Evolutionary conservation across 1,284 basidiomycete genomes (phyloP).

Genomic region (Rhodotorula sp.): DNA sequence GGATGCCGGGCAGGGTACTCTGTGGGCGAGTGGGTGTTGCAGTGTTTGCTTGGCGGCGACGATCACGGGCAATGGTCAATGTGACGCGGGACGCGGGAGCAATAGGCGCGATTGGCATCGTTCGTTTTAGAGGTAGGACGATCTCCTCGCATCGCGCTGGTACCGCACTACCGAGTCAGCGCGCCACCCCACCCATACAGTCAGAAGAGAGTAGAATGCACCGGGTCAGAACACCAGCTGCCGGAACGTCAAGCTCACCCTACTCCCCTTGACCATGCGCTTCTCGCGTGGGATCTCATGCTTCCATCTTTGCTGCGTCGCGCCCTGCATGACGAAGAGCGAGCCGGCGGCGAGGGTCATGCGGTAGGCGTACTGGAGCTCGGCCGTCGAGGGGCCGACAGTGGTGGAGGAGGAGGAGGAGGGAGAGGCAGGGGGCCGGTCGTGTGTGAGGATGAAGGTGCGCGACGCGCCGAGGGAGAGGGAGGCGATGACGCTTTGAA

Average conservation of each 20-base stretch:
- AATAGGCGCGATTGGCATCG: no score
- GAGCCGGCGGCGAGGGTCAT: constrained; percentile 55
- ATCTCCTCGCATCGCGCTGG: no score
- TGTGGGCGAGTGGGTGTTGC: no score
- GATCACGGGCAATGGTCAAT: no score
- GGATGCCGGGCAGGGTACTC: no score
- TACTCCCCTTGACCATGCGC: constrained; percentile 49
- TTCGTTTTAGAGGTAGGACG: no score
- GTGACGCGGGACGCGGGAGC: no score
- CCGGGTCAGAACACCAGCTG: constrained; percentile 49
- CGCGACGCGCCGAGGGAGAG: constrained; percentile 57
- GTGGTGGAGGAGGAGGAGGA: neutral
- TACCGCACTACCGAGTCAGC: no score
- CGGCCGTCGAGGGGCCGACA: constrained; percentile 23
- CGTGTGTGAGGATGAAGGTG: constrained; percentile 57
- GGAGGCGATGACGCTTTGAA: constrained; percentile 56
- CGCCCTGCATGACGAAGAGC: constrained; percentile 59
- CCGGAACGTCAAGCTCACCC: constrained; percentile 57
- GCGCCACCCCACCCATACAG: no score
- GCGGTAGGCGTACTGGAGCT: neutral
- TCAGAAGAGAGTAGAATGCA: no score
- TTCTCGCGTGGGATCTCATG: constrained; percentile 57
- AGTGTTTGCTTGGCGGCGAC: no score
- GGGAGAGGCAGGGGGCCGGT: constrained; percentile 41
- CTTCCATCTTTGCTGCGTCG: constrained; percentile 59